Percentiles rank a stretch among this genome's conserved stretches.
Evolutionary conservation across 495 filamentous ascomycete genomes (phyloP).

Genomic region (Hypomontagnella submonticulosa): DNA sequence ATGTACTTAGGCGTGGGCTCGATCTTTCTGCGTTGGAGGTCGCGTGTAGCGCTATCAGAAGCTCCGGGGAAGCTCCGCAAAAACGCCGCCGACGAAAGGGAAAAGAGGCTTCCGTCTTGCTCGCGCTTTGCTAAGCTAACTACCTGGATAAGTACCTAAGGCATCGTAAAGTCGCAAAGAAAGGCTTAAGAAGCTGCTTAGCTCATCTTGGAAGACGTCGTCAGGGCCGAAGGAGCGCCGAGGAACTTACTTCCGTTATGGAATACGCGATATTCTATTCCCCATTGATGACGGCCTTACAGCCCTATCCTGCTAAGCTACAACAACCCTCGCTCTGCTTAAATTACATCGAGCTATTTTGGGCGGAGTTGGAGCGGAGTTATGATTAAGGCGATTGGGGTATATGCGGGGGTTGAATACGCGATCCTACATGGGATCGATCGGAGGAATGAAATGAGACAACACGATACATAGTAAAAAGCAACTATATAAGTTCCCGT

Average conservation of each 20-base stretch:
- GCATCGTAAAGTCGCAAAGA: not conserved
- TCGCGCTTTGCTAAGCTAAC: not conserved
- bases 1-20: too few relatives aligned
- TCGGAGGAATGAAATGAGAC: too few relatives aligned
- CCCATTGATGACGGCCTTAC: conserved; percentile 1
- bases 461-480: not conserved
- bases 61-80: conserved; percentile 44
- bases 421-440: not conserved
- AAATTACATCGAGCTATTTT: conserved; percentile 3
- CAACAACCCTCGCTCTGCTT: not conserved
- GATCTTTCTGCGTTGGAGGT: not conserved
- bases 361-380: conserved; percentile 25
- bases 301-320: conserved; percentile 5
- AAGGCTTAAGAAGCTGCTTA: conserved; percentile 7
- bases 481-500: conserved; percentile 32
- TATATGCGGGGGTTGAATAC: conserved; percentile 29
- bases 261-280: not conserved
- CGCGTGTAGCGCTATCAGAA: conserved; percentile 3
- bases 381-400: conserved; percentile 21
- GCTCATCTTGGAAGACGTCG: conserved; percentile 17
- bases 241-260: not conserved
- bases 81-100: conserved; percentile 23
- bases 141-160: not conserved
- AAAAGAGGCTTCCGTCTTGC: not conserved
- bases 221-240: conserved; percentile 30